Base-by-base conservation (phyloP, 2,329 filamentous ascomycete species). In the Hortaea werneckii region DNA sequence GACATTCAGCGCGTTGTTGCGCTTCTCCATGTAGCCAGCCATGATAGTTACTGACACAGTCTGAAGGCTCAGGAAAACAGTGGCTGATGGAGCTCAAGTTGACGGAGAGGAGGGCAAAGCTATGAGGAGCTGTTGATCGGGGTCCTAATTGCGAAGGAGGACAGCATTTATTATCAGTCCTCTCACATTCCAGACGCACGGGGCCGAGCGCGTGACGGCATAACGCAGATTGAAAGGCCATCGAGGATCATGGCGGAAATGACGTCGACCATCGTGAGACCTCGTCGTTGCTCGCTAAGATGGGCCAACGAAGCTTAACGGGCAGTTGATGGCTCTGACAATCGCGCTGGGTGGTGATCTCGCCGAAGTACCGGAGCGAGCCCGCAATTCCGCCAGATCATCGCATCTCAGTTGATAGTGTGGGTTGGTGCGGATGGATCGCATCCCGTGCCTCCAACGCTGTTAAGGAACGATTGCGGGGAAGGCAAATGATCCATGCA, bases 1-100 rank as follows among this genome's bases (percentile, higher is more conserved):
- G 54, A 66, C 57, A 38, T 63, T 53, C 30, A 77, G 55, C 6
- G 73, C 74, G 34, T 72, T 51, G 52, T 77, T 76, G 37, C 37
- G 34, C 42, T 26, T 50, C 47, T 29, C 42, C 29, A 32, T 37
- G 40, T 41, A n/a, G 37, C 29, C 4, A 11, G 49, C 20, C 43
- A 48, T 51, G 13, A 45, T 39, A 8, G 13, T 39, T 49, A 43
- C 29, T 43, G 39, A 37, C 12, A 32, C n/a, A 20, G 20, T 20
- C 20, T 20, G 41, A 43, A 8, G 26, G 13, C 26, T 41, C 10
- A 41, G 13, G 10, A 35, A 35, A 9, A 35, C 8, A n/a, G 9
- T 9, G 32, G 9, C 32, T 35, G 32, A 35, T n/a, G 32, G 20
- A 20, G 20, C 20, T 20, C 20, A 20, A 20, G n/a, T 35, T 9